These are phyloP conservation scores for Calonectria crousiana DNA, from an alignment of 2,329 filamentous ascomycete species.

Conservation along the genomic window DNA sequence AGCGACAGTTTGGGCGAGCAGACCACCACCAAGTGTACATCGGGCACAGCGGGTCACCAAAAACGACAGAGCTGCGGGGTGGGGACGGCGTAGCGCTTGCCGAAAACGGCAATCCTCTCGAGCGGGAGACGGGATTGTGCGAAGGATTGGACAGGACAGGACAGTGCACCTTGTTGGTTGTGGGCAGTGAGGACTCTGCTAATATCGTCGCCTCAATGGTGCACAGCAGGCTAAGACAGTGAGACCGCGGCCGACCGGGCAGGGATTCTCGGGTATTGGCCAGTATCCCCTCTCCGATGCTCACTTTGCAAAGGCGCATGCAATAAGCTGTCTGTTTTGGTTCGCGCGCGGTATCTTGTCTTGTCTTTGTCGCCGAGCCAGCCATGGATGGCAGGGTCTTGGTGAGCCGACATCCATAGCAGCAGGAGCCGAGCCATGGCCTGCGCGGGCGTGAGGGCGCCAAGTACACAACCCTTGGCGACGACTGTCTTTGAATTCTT, in stretches of 20 bases:
- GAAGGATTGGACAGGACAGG: slow-evolving; percentile 29
- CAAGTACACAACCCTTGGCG: background rate
- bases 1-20: slow-evolving; percentile 38
- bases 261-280: slow-evolving; percentile 12
- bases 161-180: slow-evolving; percentile 1
- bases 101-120: slow-evolving; percentile 31
- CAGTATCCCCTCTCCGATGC: slow-evolving; percentile 5
- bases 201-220: slow-evolving; percentile 20
- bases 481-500: background rate
- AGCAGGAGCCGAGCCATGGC: slow-evolving; percentile 12
- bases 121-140: slow-evolving; percentile 26
- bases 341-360: background rate
- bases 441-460: slow-evolving; percentile 22
- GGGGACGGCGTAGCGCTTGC: slow-evolving; percentile 32
- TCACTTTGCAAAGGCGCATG: slow-evolving; percentile 4
- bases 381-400: background rate
- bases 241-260: slow-evolving; percentile 19
- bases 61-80: slow-evolving; percentile 36
- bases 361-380: background rate
- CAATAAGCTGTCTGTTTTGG: slow-evolving; percentile 6
- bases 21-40: slow-evolving; percentile 29
- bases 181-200: slow-evolving; percentile 12
- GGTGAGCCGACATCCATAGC: background rate
- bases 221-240: slow-evolving; percentile 8
- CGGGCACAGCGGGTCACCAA: slow-evolving; percentile 41